These are phyloP conservation scores for Sistotremastrum suecicum DNA, from an alignment of 768 basidiomycete genomes.

Conservation along the genomic window DNA sequence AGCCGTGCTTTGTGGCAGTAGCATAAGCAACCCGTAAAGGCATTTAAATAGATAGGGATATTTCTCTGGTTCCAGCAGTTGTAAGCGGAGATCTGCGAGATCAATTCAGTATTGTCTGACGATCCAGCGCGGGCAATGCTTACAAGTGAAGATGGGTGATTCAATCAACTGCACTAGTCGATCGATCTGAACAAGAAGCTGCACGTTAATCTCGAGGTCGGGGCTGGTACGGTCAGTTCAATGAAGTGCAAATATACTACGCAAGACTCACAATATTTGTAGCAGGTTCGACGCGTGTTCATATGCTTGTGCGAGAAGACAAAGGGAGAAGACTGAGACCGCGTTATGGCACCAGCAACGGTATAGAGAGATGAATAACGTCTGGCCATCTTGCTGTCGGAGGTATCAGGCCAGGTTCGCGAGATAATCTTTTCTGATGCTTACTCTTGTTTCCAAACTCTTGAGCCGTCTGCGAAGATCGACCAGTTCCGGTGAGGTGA, in stretches of 20 bases:
- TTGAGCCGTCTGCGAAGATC: conserved; percentile 91
- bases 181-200: conserved; percentile 89
- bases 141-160: conserved; percentile 96
- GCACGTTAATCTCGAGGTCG: conserved; percentile 92
- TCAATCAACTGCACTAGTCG: conserved; percentile 97
- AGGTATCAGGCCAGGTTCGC: background rate
- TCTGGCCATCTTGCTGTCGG: conserved; percentile 86
- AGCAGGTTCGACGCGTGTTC: conserved; percentile 96
- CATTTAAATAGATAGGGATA: conserved; percentile 96
- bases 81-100: conserved; percentile 62
- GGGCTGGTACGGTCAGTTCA: conserved; percentile 37
- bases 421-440: conserved; percentile 12
- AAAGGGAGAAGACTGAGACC: conserved; percentile 91
- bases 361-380: conserved; percentile 85
- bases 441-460: conserved; percentile 81
- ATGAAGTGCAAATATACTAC: background rate
- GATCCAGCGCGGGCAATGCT: conserved; percentile 11
- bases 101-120: background rate
- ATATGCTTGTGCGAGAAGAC: conserved; percentile 93
- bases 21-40: conserved; percentile 91
- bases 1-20: conserved; percentile 91
- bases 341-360: conserved; percentile 99
- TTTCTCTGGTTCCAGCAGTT: conserved; percentile 92
- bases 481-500: conserved; percentile 89
- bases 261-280: conserved; percentile 70